phyloP scores from a whole-genome alignment of 2,329 filamentous ascomycete genomes.

The Aphanoascus verrucosus region DNA sequence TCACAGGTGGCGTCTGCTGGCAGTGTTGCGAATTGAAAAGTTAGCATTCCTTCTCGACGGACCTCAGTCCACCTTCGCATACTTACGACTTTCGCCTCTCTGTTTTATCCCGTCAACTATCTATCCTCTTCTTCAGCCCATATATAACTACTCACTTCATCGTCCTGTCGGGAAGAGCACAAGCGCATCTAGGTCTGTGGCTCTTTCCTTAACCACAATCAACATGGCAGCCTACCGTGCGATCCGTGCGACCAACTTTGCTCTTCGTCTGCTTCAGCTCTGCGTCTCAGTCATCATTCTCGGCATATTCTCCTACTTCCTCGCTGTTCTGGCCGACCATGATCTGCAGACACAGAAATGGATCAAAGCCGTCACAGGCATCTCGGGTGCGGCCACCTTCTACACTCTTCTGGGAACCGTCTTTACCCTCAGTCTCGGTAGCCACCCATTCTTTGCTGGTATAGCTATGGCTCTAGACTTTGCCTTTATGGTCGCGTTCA shows the following conservation, averaged over 20 bases:
- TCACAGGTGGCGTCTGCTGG: constrained; percentile 4
- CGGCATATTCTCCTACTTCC: constrained; percentile 73
- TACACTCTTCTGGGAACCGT: constrained; percentile 65
- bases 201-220: constrained; percentile 8
- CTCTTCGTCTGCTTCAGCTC: constrained; percentile 64
- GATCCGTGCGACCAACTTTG: constrained; percentile 59
- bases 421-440: constrained; percentile 69
- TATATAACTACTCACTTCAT: not conserved
- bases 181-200: not conserved
- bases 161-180: not conserved
- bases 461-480: constrained; percentile 66
- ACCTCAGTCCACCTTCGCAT: not conserved
- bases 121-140: too few species aligned
- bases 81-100: too few species aligned
- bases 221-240: constrained; percentile 51
- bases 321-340: constrained; percentile 60
- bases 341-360: constrained; percentile 51
- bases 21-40: not conserved
- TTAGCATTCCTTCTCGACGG: not conserved
- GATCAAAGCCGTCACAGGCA: constrained; percentile 64
- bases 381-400: constrained; percentile 61
- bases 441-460: constrained; percentile 60
- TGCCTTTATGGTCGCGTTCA: constrained; percentile 63
- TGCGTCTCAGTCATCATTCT: constrained; percentile 62
- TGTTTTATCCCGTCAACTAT: too few species aligned